Evolutionary conservation across 495 filamentous ascomycete genomes (phyloP).

Genomic region (Corynascus novoguineensis): DNA sequence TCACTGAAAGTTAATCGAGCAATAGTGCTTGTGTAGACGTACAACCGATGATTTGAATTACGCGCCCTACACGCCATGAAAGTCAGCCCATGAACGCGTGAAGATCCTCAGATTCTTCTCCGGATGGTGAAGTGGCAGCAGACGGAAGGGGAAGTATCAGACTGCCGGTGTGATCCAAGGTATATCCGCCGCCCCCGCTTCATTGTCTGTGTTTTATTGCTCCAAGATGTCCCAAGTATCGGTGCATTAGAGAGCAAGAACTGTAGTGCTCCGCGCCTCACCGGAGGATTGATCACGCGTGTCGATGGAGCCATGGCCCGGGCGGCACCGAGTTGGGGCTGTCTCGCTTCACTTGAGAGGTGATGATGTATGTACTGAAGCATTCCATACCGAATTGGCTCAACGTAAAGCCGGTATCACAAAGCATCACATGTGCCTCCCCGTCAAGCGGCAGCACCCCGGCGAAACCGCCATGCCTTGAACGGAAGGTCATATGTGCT

Average conservation of each 20-base stretch:
- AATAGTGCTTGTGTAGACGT: too few species aligned
- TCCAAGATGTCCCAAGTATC: neutral
- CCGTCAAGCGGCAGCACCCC: neutral
- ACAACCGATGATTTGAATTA: too few species aligned
- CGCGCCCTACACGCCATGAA: too few species aligned
- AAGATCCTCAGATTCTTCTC: too few species aligned
- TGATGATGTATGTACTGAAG: neutral
- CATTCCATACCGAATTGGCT: neutral
- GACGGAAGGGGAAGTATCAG: too few species aligned
- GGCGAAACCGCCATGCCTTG: constrained; percentile 19
- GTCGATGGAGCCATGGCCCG: neutral
- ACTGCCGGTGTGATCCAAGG: too few species aligned
- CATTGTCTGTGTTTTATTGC: neutral
- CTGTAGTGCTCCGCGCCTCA: neutral
- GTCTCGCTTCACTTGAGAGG: neutral
- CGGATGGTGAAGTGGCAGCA: too few species aligned
- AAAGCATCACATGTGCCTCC: neutral
- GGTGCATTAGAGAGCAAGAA: neutral
- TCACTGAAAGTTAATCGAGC: too few species aligned
- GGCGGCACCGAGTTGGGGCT: neutral
- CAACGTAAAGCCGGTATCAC: neutral
- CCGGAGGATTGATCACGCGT: constrained; percentile 7
- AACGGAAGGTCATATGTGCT: constrained; percentile 21
- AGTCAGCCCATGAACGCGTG: too few species aligned
- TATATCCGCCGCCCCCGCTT: neutral